These are phyloP conservation scores for Sideroxylon spinosum DNA, from an alignment of 179 eudicot genomes.

Conservation along the genomic window DNA sequence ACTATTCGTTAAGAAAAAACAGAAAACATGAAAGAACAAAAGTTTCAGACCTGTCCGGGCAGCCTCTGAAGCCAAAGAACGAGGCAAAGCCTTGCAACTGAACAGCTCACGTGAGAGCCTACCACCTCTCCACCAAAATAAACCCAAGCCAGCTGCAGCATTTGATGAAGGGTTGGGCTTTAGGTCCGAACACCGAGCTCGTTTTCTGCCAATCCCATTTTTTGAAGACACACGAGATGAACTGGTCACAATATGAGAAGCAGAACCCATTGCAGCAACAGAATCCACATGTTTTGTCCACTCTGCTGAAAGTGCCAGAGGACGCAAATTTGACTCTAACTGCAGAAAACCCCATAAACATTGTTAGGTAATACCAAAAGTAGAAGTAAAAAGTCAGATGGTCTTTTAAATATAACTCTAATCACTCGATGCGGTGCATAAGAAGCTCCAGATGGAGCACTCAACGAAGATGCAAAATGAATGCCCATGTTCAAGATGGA, in stretches of 20 bases:
- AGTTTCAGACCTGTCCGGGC: constrained; percentile 75
- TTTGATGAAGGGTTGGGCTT: constrained; percentile 42
- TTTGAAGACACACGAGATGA: constrained; percentile 50
- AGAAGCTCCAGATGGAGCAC: neutral
- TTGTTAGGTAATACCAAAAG: constrained; percentile 15
- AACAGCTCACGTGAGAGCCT: constrained; percentile 69
- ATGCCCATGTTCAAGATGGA: too few relatives aligned
- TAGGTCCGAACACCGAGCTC: constrained; percentile 34
- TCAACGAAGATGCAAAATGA: neutral
- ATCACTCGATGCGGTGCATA: neutral
- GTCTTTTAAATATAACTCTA: neutral
- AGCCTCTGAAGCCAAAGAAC: constrained; percentile 63
- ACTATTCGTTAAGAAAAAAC: constrained; percentile 4
- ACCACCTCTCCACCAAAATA: constrained; percentile 99
- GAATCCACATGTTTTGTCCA: constrained; percentile 85
- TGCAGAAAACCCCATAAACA: constrained; percentile 28
- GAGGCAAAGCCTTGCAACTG: constrained; percentile 85
- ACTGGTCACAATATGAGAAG: constrained; percentile 55
- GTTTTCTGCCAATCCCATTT: constrained; percentile 48
- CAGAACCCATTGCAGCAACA: constrained; percentile 67
- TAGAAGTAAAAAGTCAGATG: neutral
- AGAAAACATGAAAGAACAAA: neutral
- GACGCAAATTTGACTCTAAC: constrained; percentile 77
- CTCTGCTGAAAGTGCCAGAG: constrained; percentile 63
- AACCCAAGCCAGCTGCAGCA: constrained; percentile 54